These are phyloP conservation scores for Eucalyptus virginea DNA, from an alignment of 345 rosid genomes.

Conservation along the genomic window DNA sequence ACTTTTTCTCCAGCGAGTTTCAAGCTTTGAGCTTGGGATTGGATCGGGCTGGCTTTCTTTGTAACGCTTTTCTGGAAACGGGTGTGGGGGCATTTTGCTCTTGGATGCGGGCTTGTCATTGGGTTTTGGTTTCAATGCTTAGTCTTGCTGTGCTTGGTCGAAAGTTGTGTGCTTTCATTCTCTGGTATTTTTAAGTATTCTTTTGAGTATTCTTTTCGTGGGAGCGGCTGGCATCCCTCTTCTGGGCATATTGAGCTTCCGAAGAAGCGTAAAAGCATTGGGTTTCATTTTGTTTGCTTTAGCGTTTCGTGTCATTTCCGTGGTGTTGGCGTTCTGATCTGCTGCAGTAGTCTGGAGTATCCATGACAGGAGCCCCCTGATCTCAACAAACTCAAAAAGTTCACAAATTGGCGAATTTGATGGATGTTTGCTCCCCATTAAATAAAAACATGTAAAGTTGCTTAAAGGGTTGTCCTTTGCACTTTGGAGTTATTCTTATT, in stretches of 20 bases:
- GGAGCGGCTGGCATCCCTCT: neutral
- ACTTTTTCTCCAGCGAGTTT: neutral
- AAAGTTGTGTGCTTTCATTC: neutral
- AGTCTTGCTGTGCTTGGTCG: neutral
- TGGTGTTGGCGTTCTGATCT: neutral
- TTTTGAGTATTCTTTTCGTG: neutral
- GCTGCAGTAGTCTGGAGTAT: neutral
- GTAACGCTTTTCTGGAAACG: neutral
- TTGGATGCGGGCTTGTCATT: neutral
- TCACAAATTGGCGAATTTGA: neutral
- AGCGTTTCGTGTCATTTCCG: neutral
- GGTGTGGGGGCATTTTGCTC: neutral
- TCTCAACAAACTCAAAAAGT: neutral
- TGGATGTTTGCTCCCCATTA: neutral
- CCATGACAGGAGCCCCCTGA: neutral
- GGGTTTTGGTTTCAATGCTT: neutral
- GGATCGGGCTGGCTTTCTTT: neutral
- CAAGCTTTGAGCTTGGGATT: neutral
- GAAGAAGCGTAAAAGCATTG: neutral
- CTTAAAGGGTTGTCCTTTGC: neutral
- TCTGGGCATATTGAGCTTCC: neutral
- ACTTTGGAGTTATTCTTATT: neutral
- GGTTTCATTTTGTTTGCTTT: neutral
- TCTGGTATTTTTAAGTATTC: neutral
- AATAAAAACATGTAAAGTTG: neutral